Percentiles rank a stretch among this genome's conserved stretches.
Evolutionary conservation across 1,284 basidiomycete species (phyloP).

Genomic region (Papiliotrema flavescens): DNA sequence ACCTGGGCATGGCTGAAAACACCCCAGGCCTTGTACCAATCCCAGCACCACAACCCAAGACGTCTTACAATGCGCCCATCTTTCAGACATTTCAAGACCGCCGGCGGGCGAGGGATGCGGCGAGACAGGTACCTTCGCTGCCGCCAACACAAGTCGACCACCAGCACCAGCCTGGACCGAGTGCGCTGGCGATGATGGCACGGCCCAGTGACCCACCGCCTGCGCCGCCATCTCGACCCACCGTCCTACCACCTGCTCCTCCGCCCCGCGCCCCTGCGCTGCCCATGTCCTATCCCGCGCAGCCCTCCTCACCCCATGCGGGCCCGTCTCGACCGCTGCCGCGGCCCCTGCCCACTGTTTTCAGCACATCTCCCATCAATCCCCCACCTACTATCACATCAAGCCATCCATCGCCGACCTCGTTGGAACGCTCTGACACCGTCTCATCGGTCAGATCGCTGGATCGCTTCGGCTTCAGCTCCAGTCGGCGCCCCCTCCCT

Average conservation of each 20-base stretch:
- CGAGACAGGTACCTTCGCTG: slow-evolving; percentile 4
- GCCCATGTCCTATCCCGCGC: neutral
- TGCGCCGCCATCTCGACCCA: neutral
- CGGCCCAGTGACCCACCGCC: neutral
- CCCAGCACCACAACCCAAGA: slow-evolving; percentile 25
- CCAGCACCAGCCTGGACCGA: neutral
- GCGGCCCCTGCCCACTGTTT: neutral
- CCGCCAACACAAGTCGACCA: neutral
- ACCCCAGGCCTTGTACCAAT: slow-evolving; percentile 5
- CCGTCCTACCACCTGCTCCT: neutral
- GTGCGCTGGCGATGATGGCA: neutral
- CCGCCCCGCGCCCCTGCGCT: neutral
- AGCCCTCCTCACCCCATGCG: slow-evolving; percentile 4
- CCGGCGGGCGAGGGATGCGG: slow-evolving; percentile 37
- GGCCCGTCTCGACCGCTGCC: slow-evolving; percentile 10
- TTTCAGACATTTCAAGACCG: slow-evolving; percentile 47
- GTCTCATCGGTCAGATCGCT: slow-evolving; percentile 43
- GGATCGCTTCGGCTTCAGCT: slow-evolving; percentile 33
- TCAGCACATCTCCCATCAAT: neutral
- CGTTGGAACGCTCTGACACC: slow-evolving; percentile 41
- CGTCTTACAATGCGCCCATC: slow-evolving; percentile 37
- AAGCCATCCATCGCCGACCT: neutral
- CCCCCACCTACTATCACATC: neutral
- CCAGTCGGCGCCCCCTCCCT: slow-evolving; percentile 32
- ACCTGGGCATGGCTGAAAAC: neutral